Evolutionary conservation across 306 rosid species (phyloP), one percentile per base, ranked within the genome.

Genomic region (Sophora flavescens): DNA sequence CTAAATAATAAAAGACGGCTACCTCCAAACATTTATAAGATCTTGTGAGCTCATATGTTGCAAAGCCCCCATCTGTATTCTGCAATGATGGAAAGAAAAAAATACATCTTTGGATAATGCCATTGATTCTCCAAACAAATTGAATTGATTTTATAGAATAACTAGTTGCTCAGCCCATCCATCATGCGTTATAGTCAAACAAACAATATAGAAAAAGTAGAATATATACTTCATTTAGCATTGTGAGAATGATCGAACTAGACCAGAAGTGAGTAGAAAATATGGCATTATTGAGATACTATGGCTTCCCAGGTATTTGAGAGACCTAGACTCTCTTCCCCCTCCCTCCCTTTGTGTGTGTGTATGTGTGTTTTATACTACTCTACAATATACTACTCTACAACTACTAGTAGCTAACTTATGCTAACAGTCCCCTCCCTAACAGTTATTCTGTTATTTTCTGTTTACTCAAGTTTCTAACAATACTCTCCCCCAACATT

Each of bases 11-110:
- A 70, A 69, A 78, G 75, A 39, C 58, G 61, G 65, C 61, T 88
- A 94, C 98, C 98, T 94, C 98, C 88, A 94, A 86, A 96, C 98
- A 94, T 2, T 51, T 63, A 82, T 94, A 91, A 65, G 98, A 94
- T 79, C 98, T 89, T 30, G 92, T 94, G 80, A 94, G 91, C 77
- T 94, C 98, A 35, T 94, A 94, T 8, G 97, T 91, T 16, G 97
- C 97, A 79, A 90, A 79, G 70, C 98, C 97, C 57, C 98, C 97
- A 56, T 86, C 90, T 22, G 57, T 85, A 71, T 94, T 94, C 98
- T 94, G 88, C 71, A 82, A 70, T 38, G 26, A 60, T 50, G 36
- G 12, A 15, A 28, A 16, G 60, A 16, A 68, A 50, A 39, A 39
- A 60, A 52, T 15, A 47, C 39, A 67, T 33, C 53, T 67, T 10